These are phyloP conservation scores for Phialophora verrucosa DNA, from an alignment of 2,329 filamentous ascomycete genomes.

Conservation along the genomic window DNA sequence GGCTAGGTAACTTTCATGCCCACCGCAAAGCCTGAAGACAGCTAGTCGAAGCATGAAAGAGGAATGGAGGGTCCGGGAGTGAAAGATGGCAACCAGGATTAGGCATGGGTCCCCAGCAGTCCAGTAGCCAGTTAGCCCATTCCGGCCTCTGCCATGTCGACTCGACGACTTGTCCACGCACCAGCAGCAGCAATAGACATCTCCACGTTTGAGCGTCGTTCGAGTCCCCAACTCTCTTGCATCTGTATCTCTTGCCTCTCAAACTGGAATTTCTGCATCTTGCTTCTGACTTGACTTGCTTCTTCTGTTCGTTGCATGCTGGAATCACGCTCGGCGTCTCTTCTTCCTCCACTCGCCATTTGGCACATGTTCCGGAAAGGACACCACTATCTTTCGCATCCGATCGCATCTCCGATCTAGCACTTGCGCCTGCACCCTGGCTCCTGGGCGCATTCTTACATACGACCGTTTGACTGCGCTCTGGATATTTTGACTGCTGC, in stretches of 20 bases:
- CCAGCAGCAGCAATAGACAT: neutral
- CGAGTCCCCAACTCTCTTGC: neutral
- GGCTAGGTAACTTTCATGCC: constrained; percentile 14
- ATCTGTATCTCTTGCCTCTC: neutral
- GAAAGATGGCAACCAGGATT: neutral
- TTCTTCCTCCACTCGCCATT: neutral
- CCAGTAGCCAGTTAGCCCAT: neutral
- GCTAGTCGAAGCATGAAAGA: constrained; percentile 10
- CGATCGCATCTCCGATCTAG: neutral
- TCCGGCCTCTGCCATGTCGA: constrained; percentile 16
- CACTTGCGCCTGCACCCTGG: neutral
- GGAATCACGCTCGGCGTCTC: neutral
- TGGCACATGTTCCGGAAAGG: neutral
- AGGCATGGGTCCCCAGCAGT: neutral
- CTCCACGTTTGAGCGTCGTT: constrained; percentile 9
- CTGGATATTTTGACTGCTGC: constrained; percentile 1
- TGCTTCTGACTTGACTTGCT: neutral
- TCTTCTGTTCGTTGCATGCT: neutral
- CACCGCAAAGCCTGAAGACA: constrained; percentile 13
- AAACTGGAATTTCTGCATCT: neutral
- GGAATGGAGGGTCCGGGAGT: constrained; percentile 1
- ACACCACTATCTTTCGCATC: neutral
- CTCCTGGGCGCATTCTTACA: neutral
- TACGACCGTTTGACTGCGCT: neutral
- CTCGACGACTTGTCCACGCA: constrained; percentile 7